Conservation (phyloP, 1,139 yeast genomes). For the Hyphopichia wangnamkhiaoensis region DNA sequence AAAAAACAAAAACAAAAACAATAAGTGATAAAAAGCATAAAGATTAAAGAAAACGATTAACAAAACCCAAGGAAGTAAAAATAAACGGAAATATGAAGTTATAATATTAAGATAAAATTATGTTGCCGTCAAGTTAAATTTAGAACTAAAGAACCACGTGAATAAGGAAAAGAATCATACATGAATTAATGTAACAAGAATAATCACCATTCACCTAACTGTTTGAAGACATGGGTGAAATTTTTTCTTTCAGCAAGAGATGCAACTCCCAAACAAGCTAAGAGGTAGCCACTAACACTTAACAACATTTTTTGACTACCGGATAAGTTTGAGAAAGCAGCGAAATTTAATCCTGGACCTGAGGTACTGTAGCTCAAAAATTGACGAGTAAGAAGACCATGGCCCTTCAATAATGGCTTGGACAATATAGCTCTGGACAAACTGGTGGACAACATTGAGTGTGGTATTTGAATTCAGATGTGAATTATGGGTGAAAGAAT, state of each 20-base stretch:
- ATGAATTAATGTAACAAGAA: neutral
- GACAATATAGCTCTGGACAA: neutral
- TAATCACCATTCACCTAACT: constrained; percentile 18
- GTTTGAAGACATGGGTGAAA: constrained; percentile 24
- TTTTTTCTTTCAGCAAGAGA: constrained; percentile 24
- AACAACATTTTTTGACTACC: constrained; percentile 9
- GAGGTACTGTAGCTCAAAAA: constrained; percentile 2
- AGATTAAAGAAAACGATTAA: too few species aligned
- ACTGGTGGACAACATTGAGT: neutral
- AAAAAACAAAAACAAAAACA: too few species aligned
- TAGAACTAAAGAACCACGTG: neutral
- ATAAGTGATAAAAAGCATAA: too few species aligned
- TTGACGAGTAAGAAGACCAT: neutral
- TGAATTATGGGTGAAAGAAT: neutral
- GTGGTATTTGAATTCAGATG: neutral
- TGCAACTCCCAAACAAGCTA: constrained; percentile 23
- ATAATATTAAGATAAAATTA: too few species aligned
- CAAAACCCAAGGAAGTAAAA: too few species aligned
- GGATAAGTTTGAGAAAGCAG: constrained; percentile 1
- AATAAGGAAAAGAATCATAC: neutral
- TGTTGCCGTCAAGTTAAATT: neutral
- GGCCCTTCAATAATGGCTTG: neutral
- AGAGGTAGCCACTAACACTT: constrained; percentile 20
- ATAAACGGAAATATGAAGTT: too few species aligned
- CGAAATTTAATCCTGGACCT: neutral